A percentile compares a stretch with the other conserved stretches of the same genome.
Evolutionary conservation across 1,139 yeast genomes (phyloP).

Genomic region (Schizosaccharomyces versatilis): DNA sequence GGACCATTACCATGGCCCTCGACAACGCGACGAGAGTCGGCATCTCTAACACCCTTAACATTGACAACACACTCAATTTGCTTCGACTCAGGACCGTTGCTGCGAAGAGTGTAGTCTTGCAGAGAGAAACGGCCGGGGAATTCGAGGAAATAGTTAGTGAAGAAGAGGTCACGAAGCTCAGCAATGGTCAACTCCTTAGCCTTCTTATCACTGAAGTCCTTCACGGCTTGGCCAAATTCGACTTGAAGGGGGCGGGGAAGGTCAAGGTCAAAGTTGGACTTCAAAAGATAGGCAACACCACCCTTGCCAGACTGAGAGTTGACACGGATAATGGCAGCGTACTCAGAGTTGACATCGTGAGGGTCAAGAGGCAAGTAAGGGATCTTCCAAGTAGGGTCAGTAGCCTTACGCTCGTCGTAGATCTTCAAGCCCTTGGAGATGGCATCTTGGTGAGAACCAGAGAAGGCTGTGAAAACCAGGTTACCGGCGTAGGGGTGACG

Average conservation of each 20-base stretch:
- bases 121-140: constrained; percentile 19
- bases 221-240: constrained; percentile 69
- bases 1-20: constrained; percentile 85
- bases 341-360: constrained; percentile 82
- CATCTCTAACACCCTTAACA: constrained; percentile 24
- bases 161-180: constrained; percentile 61
- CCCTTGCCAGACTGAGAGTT: constrained; percentile 97
- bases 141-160: constrained; percentile 39
- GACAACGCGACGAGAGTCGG: constrained; percentile 20
- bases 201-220: constrained; percentile 51
- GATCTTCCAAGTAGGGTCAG: constrained; percentile 40
- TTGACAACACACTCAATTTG: constrained; percentile 29
- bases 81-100: constrained; percentile 21
- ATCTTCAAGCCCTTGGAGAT: constrained; percentile 79
- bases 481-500: constrained; percentile 96
- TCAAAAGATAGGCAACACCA: constrained; percentile 93
- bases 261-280: constrained; percentile 70
- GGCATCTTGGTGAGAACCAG: constrained; percentile 95
- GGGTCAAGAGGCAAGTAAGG: constrained; percentile 96
- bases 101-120: constrained; percentile 16
- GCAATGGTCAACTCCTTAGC: constrained; percentile 66
- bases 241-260: constrained; percentile 83
- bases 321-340: constrained; percentile 93
- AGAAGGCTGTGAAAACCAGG: constrained; percentile 84
- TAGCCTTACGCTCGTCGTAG: constrained; percentile 25